Base-by-base conservation (phyloP, 208 protist species). In the Acanthamoeba triangularis region DNA sequence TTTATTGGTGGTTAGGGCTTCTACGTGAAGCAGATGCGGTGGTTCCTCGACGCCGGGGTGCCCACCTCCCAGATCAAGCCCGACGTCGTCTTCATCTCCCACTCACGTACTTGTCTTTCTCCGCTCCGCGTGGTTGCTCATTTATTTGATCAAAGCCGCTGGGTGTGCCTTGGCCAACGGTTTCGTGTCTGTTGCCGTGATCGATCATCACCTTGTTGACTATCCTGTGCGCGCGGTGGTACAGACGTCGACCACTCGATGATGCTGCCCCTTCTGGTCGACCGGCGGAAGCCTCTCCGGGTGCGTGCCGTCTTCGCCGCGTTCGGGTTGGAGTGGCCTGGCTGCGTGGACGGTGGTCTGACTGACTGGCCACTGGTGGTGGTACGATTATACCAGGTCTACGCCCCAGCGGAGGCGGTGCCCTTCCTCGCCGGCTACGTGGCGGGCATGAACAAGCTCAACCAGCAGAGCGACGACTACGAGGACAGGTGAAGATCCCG, bases 21-120 rank as follows among this genome's bases (percentile, higher is more conserved):
- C 52, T 88, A 63, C 49, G 80, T 88, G 44, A 88, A 88, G 80
- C 49, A 88, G 25, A n/a, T 63, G 49, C 41, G 52, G 52, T 88
- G 80, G 80, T 88, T 88, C 30, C 30, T 88, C n/a, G 80, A 88
- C 52, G 80, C 80, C 16, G 80, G 80, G 7, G 80, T 88, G 37
- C 80, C 80, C 11, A 88, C 41, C 44, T 88, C 80, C 7, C 47
- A 52, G 52, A 54, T 88, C 80, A 88, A 88, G 44, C 80, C 80
- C 23, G 80, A 88, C 49, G 5, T 54, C 35, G 80, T 88, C 30
- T 88, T 88, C 80, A 88, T 88, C 80, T 30, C 80, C 18, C 80
- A 88, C 35, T 88, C 49, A 47, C 80, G 80, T 88, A 61, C 80
- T 3, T 30, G 8, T 44, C 37, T 25, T 47, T 30, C 61, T 25